These are phyloP conservation scores for Botrytis fragariae DNA, from an alignment of 2,329 filamentous ascomycete species.

Conservation along the genomic window DNA sequence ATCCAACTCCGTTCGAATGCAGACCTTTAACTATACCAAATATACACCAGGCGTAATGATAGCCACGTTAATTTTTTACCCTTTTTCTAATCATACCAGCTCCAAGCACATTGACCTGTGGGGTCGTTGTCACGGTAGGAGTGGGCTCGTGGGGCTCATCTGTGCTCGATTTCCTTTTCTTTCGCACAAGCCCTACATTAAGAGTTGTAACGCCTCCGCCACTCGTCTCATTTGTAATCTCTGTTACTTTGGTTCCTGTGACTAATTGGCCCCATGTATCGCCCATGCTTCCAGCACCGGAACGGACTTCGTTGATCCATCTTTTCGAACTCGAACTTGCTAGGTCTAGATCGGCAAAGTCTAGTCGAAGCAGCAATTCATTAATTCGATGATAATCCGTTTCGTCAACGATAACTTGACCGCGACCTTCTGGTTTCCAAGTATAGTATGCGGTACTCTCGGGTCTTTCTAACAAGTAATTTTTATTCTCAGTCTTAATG, in stretches of 20 bases:
- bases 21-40: background rate
- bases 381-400: conserved; percentile 64
- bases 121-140: conserved; percentile 11
- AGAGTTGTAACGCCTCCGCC: conserved; percentile 39
- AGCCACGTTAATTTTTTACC: conserved; percentile 43
- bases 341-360: conserved; percentile 66
- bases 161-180: conserved; percentile 47
- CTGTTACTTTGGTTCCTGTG: conserved; percentile 43
- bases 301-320: conserved; percentile 67
- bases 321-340: conserved; percentile 63
- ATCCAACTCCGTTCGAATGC: conserved; percentile 14
- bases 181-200: conserved; percentile 46
- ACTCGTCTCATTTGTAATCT: conserved; percentile 25
- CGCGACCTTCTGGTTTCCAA: conserved; percentile 63
- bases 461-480: conserved; percentile 50
- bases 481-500: conserved; percentile 58
- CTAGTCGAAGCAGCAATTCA: conserved; percentile 69
- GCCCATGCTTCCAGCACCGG: conserved; percentile 40
- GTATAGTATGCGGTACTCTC: conserved; percentile 59
- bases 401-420: conserved; percentile 61
- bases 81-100: conserved; percentile 56
- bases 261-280: conserved; percentile 53
- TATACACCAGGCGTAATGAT: background rate
- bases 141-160: conserved; percentile 21
- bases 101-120: conserved; percentile 48